phyloP scores from a whole-genome alignment of 2,329 filamentous ascomycete genomes.

The Arachnopeziza araneosa region DNA sequence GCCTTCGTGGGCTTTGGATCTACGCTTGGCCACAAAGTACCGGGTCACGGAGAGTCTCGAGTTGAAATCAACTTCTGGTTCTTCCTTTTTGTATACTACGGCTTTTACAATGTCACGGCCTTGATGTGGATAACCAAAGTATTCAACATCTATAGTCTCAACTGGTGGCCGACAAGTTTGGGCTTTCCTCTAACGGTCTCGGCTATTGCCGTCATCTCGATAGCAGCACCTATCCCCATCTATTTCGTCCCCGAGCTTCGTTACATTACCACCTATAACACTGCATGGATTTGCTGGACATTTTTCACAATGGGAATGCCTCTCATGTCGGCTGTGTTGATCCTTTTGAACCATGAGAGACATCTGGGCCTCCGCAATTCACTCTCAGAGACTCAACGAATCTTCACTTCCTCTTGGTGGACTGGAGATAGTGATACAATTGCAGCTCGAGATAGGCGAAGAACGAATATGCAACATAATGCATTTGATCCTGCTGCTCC shows the following conservation, averaged over 20 bases:
- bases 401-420: conserved; percentile 63
- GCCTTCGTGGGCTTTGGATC: neutral
- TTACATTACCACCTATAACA: conserved; percentile 56
- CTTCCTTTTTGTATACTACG: conserved; percentile 65
- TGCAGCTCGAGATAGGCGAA: conserved; percentile 34
- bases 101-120: conserved; percentile 62
- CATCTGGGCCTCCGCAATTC: conserved; percentile 56
- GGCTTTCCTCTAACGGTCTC: conserved; percentile 61
- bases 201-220: conserved; percentile 54
- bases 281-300: conserved; percentile 63
- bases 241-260: conserved; percentile 49
- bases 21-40: conserved; percentile 37
- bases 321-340: conserved; percentile 58
- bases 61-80: conserved; percentile 68
- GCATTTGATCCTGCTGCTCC: conserved; percentile 28
- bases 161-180: conserved; percentile 63
- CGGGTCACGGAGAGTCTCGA: conserved; percentile 57
- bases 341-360: conserved; percentile 58
- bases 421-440: conserved; percentile 50
- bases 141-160: conserved; percentile 65
- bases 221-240: conserved; percentile 53
- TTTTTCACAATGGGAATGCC: conserved; percentile 66
- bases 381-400: conserved; percentile 60
- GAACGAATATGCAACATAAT: conserved; percentile 33
- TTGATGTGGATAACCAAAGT: conserved; percentile 67